Evolutionary conservation across 1,284 basidiomycete species (phyloP).

Genomic region (Porodaedalea pini): DNA sequence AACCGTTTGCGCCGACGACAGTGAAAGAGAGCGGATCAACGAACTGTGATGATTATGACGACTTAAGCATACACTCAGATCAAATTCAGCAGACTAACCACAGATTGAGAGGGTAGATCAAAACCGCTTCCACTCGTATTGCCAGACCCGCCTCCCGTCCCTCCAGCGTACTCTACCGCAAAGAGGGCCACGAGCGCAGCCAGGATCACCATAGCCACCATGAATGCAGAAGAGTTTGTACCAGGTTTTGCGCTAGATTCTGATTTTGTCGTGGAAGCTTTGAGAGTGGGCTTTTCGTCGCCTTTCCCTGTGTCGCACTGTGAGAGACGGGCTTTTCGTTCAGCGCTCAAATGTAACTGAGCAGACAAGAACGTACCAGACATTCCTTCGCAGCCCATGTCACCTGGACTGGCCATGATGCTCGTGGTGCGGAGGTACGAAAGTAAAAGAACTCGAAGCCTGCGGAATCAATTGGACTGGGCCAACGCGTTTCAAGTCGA

Average conservation of each 20-base stretch:
- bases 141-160: not conserved
- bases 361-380: not conserved
- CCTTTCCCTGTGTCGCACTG: not conserved
- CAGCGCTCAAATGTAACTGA: not conserved
- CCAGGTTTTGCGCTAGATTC: not conserved
- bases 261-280: not conserved
- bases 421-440: not conserved
- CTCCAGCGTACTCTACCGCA: constrained; percentile 10
- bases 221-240: constrained; percentile 10
- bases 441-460: too few relatives aligned
- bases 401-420: not conserved
- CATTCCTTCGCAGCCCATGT: not conserved
- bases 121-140: not conserved
- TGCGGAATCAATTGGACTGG: too few relatives aligned
- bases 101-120: constrained; percentile 14
- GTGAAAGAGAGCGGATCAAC: constrained; percentile 31
- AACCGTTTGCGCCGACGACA: constrained; percentile 31
- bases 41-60: constrained; percentile 24
- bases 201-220: constrained; percentile 10
- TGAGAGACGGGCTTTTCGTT: too few relatives aligned
- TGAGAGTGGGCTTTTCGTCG: not conserved
- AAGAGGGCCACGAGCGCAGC: constrained; percentile 12
- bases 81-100: not conserved
- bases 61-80: not conserved
- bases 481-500: too few relatives aligned